Base-by-base conservation (phyloP, 768 basidiomycete species). In the Rhizopogon salebrosus region DNA sequence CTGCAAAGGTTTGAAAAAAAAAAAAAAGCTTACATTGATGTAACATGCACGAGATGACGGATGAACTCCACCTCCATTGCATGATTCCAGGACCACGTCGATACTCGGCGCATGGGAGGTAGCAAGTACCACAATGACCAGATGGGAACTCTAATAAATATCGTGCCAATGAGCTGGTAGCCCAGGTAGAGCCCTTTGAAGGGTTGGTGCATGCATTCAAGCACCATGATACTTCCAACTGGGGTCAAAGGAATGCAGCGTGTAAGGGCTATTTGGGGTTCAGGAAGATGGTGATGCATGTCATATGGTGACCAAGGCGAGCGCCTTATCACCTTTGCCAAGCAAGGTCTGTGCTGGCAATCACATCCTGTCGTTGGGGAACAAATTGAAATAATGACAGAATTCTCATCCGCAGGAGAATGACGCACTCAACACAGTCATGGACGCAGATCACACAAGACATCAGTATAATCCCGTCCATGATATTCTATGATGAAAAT, bases 141-240 rank as follows among this genome's bases (percentile, higher is more conserved):
- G 38, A 75, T 56, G 2, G 82, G 81, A 42, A 80, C 45, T 24
- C 74, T 74, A 29, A 83, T 34, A 38, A 79, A 68, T 34, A 74
- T 48, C 4, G 72, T 72, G 50, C 62, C 58, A 14, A 76, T 29
- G 18, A 77, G 41, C 43, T 74, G 70, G 58, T 77, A 79, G 6
- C 67, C 60, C 24, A 81, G 58, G 62, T 78, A 82, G 31, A 80
- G 51, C 9, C 64, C 68, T 59, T 79, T 82, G 64, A 78, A 61
- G 10, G 82, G 80, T 56, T 82, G 82, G 13, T 51, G 37, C 26
- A 49, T 39, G 48, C 24, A 59, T 42, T 51, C 34, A 41, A 34
- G 49, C 11, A 43, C 16, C 58, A 65, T 63, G 29, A 16, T 54
- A 23, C n/a, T n/a, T n/a, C n/a, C n/a, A n/a, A n/a, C n/a, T n/a